A percentile compares a stretch with the other conserved stretches of the same genome.
Evolutionary conservation across 495 filamentous ascomycete species (phyloP).

Genomic region (Penicillium crystallinum): DNA sequence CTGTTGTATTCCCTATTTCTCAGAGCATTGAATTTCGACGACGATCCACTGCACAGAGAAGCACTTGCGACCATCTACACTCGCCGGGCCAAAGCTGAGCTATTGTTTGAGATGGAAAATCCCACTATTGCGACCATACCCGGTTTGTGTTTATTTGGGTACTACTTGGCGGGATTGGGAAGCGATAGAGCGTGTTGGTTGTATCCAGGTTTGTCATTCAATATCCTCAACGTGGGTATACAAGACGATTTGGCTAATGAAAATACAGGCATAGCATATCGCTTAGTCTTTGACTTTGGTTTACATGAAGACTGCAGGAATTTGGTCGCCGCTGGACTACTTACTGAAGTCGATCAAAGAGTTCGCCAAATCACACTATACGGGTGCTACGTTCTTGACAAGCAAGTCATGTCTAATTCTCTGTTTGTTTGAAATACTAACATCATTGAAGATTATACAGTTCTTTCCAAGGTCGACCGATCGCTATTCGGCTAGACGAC

Average conservation of each 20-base stretch:
- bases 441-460: not conserved
- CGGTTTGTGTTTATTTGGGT: not conserved
- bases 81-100: not conserved
- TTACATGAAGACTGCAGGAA: not conserved
- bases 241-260: not conserved
- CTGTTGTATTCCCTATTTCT: not conserved
- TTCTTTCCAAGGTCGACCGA: not conserved
- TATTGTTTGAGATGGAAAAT: not conserved
- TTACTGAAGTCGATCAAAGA: not conserved
- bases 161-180: not conserved
- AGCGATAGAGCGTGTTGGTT: not conserved
- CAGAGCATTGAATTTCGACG: not conserved
- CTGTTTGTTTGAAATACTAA: not conserved
- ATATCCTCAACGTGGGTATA: not conserved
- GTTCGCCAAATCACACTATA: not conserved
- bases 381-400: not conserved
- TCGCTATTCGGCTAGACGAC: not conserved
- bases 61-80: not conserved
- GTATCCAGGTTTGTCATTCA: not conserved
- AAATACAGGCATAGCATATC: not conserved
- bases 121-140: not conserved
- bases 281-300: not conserved
- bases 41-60: not conserved
- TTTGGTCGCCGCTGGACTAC: not conserved
- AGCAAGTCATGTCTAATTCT: not conserved